Evolutionary conservation across 352 stramenopile genomes (phyloP), one percentile per base, ranked within the genome.

Genomic region (Globisporangium rhizosaccharum): DNA sequence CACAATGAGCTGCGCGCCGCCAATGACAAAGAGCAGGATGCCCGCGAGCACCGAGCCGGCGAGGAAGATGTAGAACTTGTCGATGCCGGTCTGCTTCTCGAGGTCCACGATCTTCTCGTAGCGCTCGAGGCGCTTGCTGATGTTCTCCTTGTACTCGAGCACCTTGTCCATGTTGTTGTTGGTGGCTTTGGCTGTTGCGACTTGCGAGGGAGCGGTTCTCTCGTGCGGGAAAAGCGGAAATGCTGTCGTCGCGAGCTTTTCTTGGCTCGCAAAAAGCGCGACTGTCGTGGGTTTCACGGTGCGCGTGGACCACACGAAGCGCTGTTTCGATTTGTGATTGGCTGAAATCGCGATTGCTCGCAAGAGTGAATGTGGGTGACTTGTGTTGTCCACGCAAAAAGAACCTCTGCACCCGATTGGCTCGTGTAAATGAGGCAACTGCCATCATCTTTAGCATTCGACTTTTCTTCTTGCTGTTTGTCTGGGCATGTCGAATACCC

Each of bases 11-110:
- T 88, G 67, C 51, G 83, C 77, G 42, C 87, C 87, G 67, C 82
- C 82, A 53, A 88, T 71, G 30, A 92, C 79, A 57, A 93, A 92
- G 52, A 96, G 71, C 51, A 94, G 52, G 36, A 90, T 63, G 62
- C 82, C 73, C 18, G 69, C 44, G 33, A 94, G 52, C 33, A 87
- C 39, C 20, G 71, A 33, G 36, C 47, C 71, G 12, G 66, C 76
- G 41, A 71, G 59, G 63, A 92, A 90, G 63, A 94, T 83, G 74
- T 91, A 94, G 66, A 94, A 92, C 78, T 94, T 94, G 71, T 92
- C 82, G 47, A 94, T 68, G 41, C 82, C 85, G 46, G 82, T 92
- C 67, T 90, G 74, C 73, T 91, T 87, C 73, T 94, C 85, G 37
- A 92, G 62, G 62, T 94, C 81, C 47, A 87, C 76, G 63, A 94